Evolutionary conservation across 1,284 basidiomycete species (phyloP).

Genomic region (Moniliella sp.): DNA sequence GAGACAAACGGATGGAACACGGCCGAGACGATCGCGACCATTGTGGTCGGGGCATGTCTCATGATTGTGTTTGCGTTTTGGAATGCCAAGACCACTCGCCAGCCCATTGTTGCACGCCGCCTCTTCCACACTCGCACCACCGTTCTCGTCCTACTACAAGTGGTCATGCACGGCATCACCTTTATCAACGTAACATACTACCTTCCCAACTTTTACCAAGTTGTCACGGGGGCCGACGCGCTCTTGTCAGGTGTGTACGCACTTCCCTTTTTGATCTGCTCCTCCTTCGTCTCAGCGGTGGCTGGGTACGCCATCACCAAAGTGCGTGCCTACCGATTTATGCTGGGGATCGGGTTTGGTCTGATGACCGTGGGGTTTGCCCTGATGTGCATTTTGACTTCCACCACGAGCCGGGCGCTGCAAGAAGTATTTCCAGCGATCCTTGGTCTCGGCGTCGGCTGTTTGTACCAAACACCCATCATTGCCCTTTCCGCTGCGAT

Average conservation of each 20-base stretch:
- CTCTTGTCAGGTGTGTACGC: constrained; percentile 43
- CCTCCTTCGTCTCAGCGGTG: constrained; percentile 42
- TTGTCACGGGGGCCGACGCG: constrained; percentile 1
- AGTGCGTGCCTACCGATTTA: constrained; percentile 44
- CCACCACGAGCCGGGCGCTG: constrained; percentile 4
- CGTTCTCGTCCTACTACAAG: constrained; percentile 1
- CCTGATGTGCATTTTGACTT: constrained; percentile 11
- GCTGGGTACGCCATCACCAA: constrained; percentile 46
- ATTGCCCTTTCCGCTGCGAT: too few relatives aligned
- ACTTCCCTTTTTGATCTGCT: constrained; percentile 52
- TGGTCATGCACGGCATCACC: constrained; percentile 3
- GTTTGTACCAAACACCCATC: constrained; percentile 21
- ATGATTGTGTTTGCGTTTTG: constrained; percentile 1
- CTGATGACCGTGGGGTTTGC: constrained; percentile 12
- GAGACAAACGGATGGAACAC: too few relatives aligned
- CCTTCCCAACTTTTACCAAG: constrained; percentile 4
- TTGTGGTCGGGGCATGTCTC: too few relatives aligned
- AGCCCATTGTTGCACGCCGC: constrained; percentile 2
- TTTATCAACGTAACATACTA: constrained; percentile 3
- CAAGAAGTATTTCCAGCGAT: constrained; percentile 12
- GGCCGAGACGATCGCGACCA: too few relatives aligned
- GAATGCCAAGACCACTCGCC: constrained; percentile 1
- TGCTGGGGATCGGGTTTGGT: constrained; percentile 41
- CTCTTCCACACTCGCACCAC: constrained; percentile 1
- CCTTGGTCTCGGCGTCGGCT: constrained; percentile 14